These are phyloP conservation scores for Grifola frondosa DNA, from an alignment of 1,284 basidiomycete genomes.

Conservation along the genomic window DNA sequence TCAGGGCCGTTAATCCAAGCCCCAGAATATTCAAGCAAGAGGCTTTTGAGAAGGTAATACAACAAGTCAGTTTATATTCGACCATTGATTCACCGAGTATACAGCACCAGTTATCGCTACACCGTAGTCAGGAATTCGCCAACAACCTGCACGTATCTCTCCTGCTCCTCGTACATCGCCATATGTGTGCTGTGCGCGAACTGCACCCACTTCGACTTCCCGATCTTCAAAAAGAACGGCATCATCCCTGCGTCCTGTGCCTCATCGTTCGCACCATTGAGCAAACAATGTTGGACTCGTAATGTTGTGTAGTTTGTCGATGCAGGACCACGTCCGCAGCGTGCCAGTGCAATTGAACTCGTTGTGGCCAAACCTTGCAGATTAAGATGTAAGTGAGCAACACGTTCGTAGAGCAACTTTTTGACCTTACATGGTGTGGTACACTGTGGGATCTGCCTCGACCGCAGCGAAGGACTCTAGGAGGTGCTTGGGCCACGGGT, in stretches of 20 bases:
- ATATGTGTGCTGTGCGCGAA: slow-evolving; percentile 30
- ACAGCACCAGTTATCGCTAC: too few species aligned
- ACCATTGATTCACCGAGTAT: too few species aligned
- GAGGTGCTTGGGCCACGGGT: slow-evolving; percentile 43
- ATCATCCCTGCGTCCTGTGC: slow-evolving; percentile 44
- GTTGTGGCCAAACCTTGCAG: slow-evolving; percentile 48
- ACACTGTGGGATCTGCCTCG: slow-evolving; percentile 48
- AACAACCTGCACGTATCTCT: slow-evolving; percentile 24
- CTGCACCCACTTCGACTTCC: slow-evolving; percentile 32
- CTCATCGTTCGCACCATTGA: slow-evolving; percentile 52
- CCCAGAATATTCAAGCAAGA: too few species aligned
- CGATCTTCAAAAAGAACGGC: slow-evolving; percentile 46
- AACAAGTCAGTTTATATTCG: too few species aligned
- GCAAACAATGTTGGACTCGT: slow-evolving; percentile 44
- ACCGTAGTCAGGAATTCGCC: slow-evolving; percentile 17
- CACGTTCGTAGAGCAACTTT: slow-evolving; percentile 7
- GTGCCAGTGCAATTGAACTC: slow-evolving; percentile 49
- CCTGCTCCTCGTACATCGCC: slow-evolving; percentile 30
- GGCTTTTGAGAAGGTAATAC: too few species aligned
- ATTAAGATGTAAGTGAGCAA: neutral
- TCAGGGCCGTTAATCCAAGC: too few species aligned
- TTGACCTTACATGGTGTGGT: slow-evolving; percentile 42
- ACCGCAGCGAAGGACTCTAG: slow-evolving; percentile 27
- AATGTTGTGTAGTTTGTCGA: slow-evolving; percentile 45
- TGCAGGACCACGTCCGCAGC: slow-evolving; percentile 48